Percentiles rank a stretch among this genome's conserved stretches.
phyloP scores from a whole-genome alignment of 1,139 yeast genomes.

The Geotrichum candidum region DNA sequence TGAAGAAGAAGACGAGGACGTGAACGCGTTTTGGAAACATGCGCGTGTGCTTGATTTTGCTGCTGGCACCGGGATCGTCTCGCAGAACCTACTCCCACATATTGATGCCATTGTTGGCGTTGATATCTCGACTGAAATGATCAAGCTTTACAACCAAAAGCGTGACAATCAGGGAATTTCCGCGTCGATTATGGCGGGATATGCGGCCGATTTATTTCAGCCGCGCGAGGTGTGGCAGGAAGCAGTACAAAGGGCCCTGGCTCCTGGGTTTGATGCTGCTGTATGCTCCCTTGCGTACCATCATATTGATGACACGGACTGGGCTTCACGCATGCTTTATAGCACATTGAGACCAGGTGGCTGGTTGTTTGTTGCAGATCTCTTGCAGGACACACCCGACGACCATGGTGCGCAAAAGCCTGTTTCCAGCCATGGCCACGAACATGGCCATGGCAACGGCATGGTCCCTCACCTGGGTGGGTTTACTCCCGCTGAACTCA shows the following conservation, averaged over 20 bases:
- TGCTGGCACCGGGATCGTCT: conserved; percentile 31
- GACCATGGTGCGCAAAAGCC: conserved; percentile 3
- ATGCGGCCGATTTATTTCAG: conserved; percentile 20
- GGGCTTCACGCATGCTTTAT: conserved; percentile 21
- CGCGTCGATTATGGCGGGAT: conserved; percentile 23
- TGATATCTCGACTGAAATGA: conserved; percentile 30
- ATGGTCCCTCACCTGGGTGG: conserved; percentile 24
- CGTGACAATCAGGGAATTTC: conserved; percentile 26
- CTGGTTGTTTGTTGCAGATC: conserved; percentile 26
- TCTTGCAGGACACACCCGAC: conserved; percentile 10
- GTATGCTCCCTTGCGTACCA: conserved; percentile 31
- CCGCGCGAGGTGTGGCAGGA: not conserved
- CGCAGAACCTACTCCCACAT: conserved; percentile 27
- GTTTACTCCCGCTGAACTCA: conserved; percentile 16
- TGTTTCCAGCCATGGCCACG: not conserved
- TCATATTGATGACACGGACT: conserved; percentile 27
- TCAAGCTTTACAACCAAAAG: conserved; percentile 25
- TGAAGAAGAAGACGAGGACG: conserved; percentile 2
- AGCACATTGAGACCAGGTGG: conserved; percentile 26
- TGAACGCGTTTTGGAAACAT: conserved; percentile 19
- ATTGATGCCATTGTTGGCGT: conserved; percentile 28
- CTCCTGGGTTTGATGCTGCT: conserved; percentile 26
- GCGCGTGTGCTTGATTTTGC: conserved; percentile 32
- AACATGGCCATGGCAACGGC: conserved; percentile 13
- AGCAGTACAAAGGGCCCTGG: conserved; percentile 21